Base-by-base conservation (phyloP, 2,329 filamentous ascomycete genomes). In the Pyricularia sp. region DNA sequence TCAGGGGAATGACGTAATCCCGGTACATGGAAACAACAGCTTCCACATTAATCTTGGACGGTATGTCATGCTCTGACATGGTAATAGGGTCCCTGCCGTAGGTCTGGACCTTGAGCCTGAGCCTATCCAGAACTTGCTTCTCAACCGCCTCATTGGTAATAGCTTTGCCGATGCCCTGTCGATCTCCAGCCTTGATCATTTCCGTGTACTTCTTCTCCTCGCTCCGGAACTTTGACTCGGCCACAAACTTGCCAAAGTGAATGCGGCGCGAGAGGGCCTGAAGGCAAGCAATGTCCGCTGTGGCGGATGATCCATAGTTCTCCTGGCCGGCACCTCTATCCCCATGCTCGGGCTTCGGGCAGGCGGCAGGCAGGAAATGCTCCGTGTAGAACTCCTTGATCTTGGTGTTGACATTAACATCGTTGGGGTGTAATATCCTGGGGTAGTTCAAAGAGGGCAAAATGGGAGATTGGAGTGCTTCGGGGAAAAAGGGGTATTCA, bases 181-280 rank as follows among this genome's bases (percentile, higher is more conserved):
- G 85, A 78, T 99, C 94, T 71, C 84, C 88, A 1, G 88, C 90
- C 78, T 90, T 88, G 81, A 99, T 98, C 79, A 98, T 80, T 71
- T 83, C 84, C 6, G 92, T 94, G 78, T 94, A 99, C 71, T 82
- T 86, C 74, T 94, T 92, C 33, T 88, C 86, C 73, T 98, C 92
- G 65, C 91, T 90, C 74, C 87, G 86, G 80, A 97, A 99, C 82
- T 99, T 99, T 70, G 90, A 90, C 84, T 99, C 95, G 63, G 95
- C 95, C 10, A 99, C 95, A 76, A 98, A 98, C 81, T 98, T 99
- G 73, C 95, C 95, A 81, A 97, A 99, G 80, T 99, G 95, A 73
- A 99, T 95, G 69, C 95, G 85, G 61, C 94, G 86, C 58, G 92
- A 96, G 65, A 99, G 82, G 3, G 95, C 92, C 82, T 99, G 95